A percentile compares a stretch with the other conserved stretches of the same genome.
Conservation (phyloP, 495 filamentous ascomycete genomes). For the Glarea lozoyensis region DNA sequence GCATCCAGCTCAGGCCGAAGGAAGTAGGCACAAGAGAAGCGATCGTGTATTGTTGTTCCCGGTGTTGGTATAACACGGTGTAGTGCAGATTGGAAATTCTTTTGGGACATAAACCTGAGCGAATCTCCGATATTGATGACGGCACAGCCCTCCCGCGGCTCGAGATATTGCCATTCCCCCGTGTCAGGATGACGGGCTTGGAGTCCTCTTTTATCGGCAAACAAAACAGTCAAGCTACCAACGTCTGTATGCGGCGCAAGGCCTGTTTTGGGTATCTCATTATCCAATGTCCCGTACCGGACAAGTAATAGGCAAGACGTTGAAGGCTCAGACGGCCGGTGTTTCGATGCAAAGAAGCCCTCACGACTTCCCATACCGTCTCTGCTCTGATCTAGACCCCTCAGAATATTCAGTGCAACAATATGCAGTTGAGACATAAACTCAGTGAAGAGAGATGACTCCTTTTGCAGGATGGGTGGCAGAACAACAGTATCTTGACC, state of each 20-base stretch:
- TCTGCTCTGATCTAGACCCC: no score
- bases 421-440: no score
- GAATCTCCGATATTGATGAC: slow-evolving; percentile 50
- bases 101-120: slow-evolving; percentile 38
- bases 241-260: slow-evolving; percentile 51
- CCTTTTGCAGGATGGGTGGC: no score
- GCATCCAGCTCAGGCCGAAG: slow-evolving; percentile 42
- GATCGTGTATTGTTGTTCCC: slow-evolving; percentile 33
- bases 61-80: slow-evolving; percentile 41
- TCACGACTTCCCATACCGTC: no score
- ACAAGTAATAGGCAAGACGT: no score
- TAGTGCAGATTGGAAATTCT: slow-evolving; percentile 40
- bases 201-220: slow-evolving; percentile 44
- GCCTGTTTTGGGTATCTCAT: slow-evolving; percentile 1
- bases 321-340: no score
- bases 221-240: slow-evolving; percentile 44
- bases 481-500: no score
- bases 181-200: slow-evolving; percentile 33
- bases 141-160: slow-evolving; percentile 34
- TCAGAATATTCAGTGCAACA: no score
- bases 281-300: no score
- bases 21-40: slow-evolving; percentile 50
- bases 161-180: slow-evolving; percentile 42
- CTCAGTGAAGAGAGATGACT: no score
- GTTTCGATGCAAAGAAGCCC: no score